Evolutionary conservation across 768 basidiomycete species (phyloP).

Genomic region (Tricholoma saponaceum): DNA sequence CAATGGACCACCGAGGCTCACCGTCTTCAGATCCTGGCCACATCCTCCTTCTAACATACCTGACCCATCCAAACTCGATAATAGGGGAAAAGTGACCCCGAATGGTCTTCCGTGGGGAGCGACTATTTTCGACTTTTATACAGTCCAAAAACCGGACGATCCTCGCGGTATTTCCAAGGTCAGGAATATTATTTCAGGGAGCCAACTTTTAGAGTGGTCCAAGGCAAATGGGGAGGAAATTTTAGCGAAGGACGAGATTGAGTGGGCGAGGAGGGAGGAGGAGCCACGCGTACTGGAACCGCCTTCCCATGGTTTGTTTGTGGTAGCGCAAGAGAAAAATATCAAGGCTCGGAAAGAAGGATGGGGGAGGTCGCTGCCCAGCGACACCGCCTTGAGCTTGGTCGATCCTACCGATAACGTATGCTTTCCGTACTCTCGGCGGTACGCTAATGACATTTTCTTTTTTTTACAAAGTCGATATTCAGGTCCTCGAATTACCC

Average conservation of each 20-base stretch:
- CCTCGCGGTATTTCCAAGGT: background rate
- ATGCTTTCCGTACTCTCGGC: too few relatives aligned
- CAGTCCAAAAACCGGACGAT: background rate
- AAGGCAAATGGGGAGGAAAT: background rate
- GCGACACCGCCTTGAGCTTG: too few relatives aligned
- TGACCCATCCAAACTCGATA: background rate
- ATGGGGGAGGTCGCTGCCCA: background rate
- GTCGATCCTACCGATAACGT: background rate
- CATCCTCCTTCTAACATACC: too few relatives aligned
- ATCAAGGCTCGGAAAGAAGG: background rate
- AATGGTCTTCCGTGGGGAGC: slow-evolving; percentile 21
- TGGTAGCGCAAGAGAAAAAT: background rate
- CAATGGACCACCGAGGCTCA: background rate
- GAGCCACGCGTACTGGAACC: background rate
- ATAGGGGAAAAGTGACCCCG: background rate
- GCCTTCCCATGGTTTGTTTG: too few relatives aligned
- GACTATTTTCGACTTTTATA: background rate
- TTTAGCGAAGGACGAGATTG: too few relatives aligned
- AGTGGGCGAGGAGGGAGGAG: too few relatives aligned
- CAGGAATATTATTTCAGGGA: background rate
- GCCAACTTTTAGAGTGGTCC: too few relatives aligned
- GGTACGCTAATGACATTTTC: too few relatives aligned
- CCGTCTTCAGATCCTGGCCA: background rate
- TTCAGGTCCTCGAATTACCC: background rate
- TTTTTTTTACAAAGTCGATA: background rate